phyloP scores from a whole-genome alignment of 345 rosid genomes.

The Aquilaria malaccensis region DNA sequence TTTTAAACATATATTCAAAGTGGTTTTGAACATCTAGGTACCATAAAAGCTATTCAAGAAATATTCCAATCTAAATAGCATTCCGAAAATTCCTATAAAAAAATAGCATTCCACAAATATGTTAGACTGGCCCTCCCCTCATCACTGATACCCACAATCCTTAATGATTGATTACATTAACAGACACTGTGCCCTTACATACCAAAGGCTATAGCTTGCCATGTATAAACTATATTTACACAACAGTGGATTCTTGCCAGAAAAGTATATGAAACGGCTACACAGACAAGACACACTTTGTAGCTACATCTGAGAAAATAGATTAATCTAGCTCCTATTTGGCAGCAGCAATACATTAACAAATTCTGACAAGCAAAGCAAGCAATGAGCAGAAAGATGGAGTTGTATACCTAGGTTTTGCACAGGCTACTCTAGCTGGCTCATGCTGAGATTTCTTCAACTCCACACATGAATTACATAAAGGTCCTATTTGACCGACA shows the following conservation, averaged over 20 bases:
- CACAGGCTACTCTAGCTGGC: constrained; percentile 23
- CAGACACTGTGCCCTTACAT: no score
- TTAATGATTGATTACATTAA: no score
- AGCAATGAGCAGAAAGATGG: no score
- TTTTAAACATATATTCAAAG: background rate
- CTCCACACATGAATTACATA: constrained; percentile 65
- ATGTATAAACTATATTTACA: background rate
- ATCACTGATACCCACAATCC: background rate
- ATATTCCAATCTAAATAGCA: background rate
- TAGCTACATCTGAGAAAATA: no score
- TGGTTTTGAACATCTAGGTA: background rate
- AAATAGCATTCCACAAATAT: no score
- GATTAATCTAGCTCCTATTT: no score
- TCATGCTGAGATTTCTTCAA: constrained; percentile 34
- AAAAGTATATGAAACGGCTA: background rate
- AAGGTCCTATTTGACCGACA: constrained; percentile 71
- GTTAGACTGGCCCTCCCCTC: background rate
- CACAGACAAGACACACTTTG: constrained; percentile 6
- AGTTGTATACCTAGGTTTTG: constrained; percentile 32
- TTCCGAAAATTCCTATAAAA: no score
- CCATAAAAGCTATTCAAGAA: background rate
- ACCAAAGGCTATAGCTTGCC: background rate
- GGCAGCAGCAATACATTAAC: no score
- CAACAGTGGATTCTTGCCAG: background rate
- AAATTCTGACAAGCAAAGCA: no score